phyloP scores from a whole-genome alignment of 2,329 filamentous ascomycete genomes.

The Monilinia polystroma region DNA sequence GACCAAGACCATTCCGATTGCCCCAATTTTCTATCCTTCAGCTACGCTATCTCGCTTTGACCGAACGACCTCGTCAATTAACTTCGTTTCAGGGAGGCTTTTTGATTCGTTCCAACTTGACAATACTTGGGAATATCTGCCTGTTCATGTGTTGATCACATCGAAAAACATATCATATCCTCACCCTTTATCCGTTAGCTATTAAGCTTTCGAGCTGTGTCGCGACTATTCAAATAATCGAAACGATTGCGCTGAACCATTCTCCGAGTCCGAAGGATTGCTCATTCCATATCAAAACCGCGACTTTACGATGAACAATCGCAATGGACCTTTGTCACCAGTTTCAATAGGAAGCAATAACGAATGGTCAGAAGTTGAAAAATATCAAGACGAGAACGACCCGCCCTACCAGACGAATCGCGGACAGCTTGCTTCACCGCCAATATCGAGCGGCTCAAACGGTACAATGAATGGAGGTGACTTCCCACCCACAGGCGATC shows the following conservation, averaged over 20 bases:
- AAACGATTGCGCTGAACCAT: slow-evolving; percentile 12
- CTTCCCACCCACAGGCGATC: slow-evolving; percentile 50
- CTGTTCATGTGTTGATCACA: slow-evolving; percentile 19
- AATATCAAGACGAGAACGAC: slow-evolving; percentile 57
- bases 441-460: slow-evolving; percentile 63
- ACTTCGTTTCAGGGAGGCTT: slow-evolving; percentile 20
- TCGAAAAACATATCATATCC: not conserved
- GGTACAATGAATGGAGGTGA: slow-evolving; percentile 59
- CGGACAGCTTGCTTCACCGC: slow-evolving; percentile 65
- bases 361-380: slow-evolving; percentile 73
- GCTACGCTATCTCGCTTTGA: slow-evolving; percentile 23
- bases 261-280: slow-evolving; percentile 12
- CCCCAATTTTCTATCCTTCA: slow-evolving; percentile 19
- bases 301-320: slow-evolving; percentile 60
- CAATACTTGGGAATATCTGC: slow-evolving; percentile 1
- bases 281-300: slow-evolving; percentile 17
- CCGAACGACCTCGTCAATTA: slow-evolving; percentile 17
- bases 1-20: not conserved
- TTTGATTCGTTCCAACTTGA: slow-evolving; percentile 18
- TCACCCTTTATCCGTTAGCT: slow-evolving; percentile 5
- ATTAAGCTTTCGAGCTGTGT: slow-evolving; percentile 5
- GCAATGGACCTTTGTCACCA: slow-evolving; percentile 76
- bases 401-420: slow-evolving; percentile 52
- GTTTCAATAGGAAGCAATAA: slow-evolving; percentile 72
- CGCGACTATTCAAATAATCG: not conserved